Conservation (phyloP, 768 basidiomycete genomes). For the Termitomyces sp. region DNA sequence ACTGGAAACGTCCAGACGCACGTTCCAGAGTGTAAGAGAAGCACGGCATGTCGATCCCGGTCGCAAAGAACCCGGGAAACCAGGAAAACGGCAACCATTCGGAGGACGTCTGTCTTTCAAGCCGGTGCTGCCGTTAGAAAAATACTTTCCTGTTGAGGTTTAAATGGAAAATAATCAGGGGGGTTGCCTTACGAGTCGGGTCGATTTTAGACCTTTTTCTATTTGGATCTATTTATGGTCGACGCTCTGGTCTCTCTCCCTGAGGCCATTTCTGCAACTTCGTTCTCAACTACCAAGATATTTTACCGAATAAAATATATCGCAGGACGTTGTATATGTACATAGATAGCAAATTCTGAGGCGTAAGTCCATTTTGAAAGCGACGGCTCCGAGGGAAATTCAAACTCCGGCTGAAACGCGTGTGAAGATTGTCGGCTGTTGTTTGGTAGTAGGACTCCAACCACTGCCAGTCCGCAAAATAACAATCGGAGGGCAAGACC, state of each 20-base stretch:
- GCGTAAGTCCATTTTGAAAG: neutral
- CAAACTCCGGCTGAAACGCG: slow-evolving; percentile 22
- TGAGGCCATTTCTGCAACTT: neutral
- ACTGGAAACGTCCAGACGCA: neutral
- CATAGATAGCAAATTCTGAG: neutral
- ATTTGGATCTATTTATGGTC: neutral
- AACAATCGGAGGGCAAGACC: slow-evolving; percentile 49
- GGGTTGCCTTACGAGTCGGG: too few species aligned
- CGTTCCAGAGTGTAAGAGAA: neutral
- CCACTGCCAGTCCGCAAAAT: slow-evolving; percentile 38
- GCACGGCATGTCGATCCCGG: neutral
- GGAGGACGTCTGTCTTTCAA: neutral
- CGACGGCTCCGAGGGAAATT: neutral
- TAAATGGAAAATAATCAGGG: neutral
- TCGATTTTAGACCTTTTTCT: neutral
- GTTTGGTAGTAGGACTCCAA: slow-evolving; percentile 40
- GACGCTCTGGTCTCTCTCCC: neutral
- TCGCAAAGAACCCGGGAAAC: neutral
- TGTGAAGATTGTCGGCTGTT: slow-evolving; percentile 19
- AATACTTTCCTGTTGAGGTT: neutral
- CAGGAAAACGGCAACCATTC: neutral
- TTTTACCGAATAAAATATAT: too few species aligned
- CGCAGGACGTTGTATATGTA: neutral
- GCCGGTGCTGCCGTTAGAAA: neutral
- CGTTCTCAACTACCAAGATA: neutral